Percentiles rank a stretch among this genome's conserved stretches.
Conservation (phyloP, 108 stramenopile genomes). For the Cylindrotheca fusiformis region DNA sequence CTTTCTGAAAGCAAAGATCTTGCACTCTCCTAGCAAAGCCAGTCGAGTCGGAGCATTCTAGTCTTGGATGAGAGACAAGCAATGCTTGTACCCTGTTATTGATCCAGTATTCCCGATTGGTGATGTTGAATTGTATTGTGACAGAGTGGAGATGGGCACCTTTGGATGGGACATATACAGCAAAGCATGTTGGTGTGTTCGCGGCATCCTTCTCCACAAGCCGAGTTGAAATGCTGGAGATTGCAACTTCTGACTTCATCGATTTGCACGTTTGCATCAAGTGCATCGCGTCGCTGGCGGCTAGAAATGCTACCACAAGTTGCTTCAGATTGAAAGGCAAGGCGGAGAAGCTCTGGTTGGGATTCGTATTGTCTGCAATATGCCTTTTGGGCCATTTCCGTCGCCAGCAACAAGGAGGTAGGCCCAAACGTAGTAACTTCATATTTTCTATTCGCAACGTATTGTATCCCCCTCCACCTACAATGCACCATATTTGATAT, state of each 20-base stretch:
- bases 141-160: not conserved
- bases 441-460: not conserved
- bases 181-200: not conserved
- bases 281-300: not conserved
- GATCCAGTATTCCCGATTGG: not conserved
- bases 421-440: not conserved
- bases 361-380: not conserved
- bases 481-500: not conserved
- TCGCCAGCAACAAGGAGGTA: no score
- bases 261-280: not conserved
- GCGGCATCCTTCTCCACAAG: not conserved
- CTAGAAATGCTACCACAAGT: not conserved
- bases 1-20: no score
- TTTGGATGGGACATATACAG: not conserved
- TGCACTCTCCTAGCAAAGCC: no score
- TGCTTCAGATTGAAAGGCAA: not conserved
- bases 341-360: not conserved
- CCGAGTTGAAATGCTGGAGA: not conserved
- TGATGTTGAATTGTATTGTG: not conserved
- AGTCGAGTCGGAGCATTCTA: no score
- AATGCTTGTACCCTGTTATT: no score
- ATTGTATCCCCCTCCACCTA: not conserved
- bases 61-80: no score
- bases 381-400: not conserved
- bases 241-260: not conserved